phyloP scores from a whole-genome alignment of 352 stramenopile genomes.

The Phytophthora agathidicida region DNA sequence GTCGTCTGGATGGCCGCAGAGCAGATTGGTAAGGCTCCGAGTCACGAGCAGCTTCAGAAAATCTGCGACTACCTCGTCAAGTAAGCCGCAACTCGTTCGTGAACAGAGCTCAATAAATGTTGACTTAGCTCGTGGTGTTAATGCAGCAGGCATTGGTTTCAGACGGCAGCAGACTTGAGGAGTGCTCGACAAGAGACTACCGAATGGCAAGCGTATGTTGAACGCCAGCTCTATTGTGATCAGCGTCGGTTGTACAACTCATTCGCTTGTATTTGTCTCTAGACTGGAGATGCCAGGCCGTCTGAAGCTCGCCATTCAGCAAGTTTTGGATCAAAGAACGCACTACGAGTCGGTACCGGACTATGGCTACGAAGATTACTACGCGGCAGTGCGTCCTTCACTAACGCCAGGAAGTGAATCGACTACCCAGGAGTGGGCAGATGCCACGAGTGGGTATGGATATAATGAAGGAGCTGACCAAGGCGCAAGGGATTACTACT shows the following conservation, averaged over 20 bases:
- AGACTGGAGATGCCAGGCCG: conserved; percentile 61
- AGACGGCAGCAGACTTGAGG: conserved; percentile 62
- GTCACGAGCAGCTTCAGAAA: conserved; percentile 51
- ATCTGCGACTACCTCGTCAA: conserved; percentile 71
- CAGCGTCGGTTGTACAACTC: not conserved
- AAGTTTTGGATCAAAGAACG: conserved; percentile 52
- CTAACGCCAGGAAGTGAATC: conserved; percentile 9
- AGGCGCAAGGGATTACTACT: conserved; percentile 13
- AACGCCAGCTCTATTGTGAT: too few relatives aligned
- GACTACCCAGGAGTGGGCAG: conserved; percentile 9
- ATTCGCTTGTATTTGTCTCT: not conserved
- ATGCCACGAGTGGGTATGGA: conserved; percentile 2
- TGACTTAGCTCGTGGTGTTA: conserved; percentile 2
- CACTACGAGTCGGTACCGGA: conserved; percentile 4
- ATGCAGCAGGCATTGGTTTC: conserved; percentile 71
- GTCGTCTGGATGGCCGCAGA: conserved; percentile 64
- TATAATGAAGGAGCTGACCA: conserved; percentile 14
- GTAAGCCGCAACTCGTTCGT: conserved; percentile 42
- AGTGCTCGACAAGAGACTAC: conserved; percentile 39
- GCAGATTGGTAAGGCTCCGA: conserved; percentile 57
- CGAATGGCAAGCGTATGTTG: conserved; percentile 64
- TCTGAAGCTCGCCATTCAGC: conserved; percentile 70
- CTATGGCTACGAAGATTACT: conserved; percentile 36
- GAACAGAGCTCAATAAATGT: too few relatives aligned
- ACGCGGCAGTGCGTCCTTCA: conserved; percentile 24